Evolutionary conservation across 2,329 filamentous ascomycete genomes (phyloP).

Genomic region (Arthrobotrys megalospora): DNA sequence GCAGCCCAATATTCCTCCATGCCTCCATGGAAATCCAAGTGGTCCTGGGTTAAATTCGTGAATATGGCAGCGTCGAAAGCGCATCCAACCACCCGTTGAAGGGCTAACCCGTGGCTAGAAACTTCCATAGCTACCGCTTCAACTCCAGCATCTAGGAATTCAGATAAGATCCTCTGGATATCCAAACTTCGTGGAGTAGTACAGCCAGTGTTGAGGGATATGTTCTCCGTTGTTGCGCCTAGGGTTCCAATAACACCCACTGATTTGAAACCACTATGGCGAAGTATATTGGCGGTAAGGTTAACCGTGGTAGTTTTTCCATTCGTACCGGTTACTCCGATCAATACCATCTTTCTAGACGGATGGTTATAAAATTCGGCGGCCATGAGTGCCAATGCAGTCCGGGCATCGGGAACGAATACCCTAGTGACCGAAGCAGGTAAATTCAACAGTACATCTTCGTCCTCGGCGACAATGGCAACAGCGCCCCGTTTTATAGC

Average conservation of each 20-base stretch:
- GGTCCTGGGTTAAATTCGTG: conserved; percentile 51
- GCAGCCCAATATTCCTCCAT: conserved; percentile 47
- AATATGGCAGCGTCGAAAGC: conserved; percentile 44
- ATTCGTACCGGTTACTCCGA: conserved; percentile 51
- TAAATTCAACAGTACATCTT: conserved; percentile 1
- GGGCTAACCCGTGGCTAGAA: conserved; percentile 45
- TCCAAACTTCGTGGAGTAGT: conserved; percentile 44
- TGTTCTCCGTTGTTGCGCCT: conserved; percentile 34
- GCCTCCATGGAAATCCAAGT: conserved; percentile 43
- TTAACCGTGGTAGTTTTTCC: conserved; percentile 53
- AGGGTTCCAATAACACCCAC: conserved; percentile 54
- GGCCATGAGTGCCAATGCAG: conserved; percentile 30
- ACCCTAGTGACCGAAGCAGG: conserved; percentile 8
- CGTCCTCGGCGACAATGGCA: conserved; percentile 25
- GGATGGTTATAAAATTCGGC: conserved; percentile 52
- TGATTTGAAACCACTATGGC: conserved; percentile 22
- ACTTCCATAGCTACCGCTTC: conserved; percentile 46
- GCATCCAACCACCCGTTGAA: conserved; percentile 42
- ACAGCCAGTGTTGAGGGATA: conserved; percentile 10
- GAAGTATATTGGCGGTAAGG: conserved; percentile 38
- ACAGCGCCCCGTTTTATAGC: conserved; percentile 22
- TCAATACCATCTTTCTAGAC: conserved; percentile 33
- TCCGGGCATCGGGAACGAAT: conserved; percentile 39
- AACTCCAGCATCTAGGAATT: conserved; percentile 25
- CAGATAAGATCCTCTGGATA: conserved; percentile 28